phyloP scores from a whole-genome alignment of 2,329 filamentous ascomycete genomes.

The Echinosphaeria canescens region DNA sequence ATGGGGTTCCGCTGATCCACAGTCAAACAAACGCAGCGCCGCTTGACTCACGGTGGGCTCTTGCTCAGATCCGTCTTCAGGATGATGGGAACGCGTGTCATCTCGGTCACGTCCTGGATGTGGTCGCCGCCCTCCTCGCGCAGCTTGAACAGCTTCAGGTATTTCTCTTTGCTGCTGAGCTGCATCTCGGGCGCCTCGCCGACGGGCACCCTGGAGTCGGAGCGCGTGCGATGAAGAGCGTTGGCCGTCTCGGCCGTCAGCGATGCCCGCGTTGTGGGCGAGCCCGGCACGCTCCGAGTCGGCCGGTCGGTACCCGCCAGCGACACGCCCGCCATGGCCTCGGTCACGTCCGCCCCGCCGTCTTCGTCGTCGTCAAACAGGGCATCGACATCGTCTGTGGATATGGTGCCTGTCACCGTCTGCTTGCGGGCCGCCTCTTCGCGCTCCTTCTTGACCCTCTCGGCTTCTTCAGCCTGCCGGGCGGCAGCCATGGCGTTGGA shows the following conservation, averaged over 20 bases:
- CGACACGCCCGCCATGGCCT: conserved; percentile 79
- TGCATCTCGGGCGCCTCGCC: conserved; percentile 54
- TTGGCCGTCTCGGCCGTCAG: conserved; percentile 28
- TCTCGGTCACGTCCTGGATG: conserved; percentile 96
- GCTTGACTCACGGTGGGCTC: conserved; percentile 87
- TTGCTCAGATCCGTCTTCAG: conserved; percentile 95
- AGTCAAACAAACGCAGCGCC: neutral
- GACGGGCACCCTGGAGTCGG: conserved; percentile 67
- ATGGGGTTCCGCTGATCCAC: conserved; percentile 1
- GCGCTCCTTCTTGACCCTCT: conserved; percentile 62
- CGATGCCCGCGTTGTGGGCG: conserved; percentile 57
- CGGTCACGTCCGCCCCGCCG: conserved; percentile 71
- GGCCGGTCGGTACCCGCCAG: conserved; percentile 51
- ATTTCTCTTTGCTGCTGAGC: conserved; percentile 88
- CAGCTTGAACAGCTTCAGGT: conserved; percentile 71
- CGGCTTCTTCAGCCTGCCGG: conserved; percentile 62
- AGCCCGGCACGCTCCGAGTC: conserved; percentile 88
- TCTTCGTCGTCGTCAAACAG: conserved; percentile 89
- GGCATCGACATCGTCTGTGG: conserved; percentile 83
- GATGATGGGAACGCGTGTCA: conserved; percentile 94
- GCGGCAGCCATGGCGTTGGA: conserved; percentile 57
- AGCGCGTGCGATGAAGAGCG: conserved; percentile 63
- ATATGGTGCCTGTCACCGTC: conserved; percentile 86
- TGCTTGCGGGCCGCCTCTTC: conserved; percentile 85
- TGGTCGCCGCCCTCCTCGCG: conserved; percentile 86